Evolutionary conservation across 1,284 basidiomycete genomes (phyloP), one percentile per base, ranked within the genome.

Genomic region (Ustilago xerochloae): DNA sequence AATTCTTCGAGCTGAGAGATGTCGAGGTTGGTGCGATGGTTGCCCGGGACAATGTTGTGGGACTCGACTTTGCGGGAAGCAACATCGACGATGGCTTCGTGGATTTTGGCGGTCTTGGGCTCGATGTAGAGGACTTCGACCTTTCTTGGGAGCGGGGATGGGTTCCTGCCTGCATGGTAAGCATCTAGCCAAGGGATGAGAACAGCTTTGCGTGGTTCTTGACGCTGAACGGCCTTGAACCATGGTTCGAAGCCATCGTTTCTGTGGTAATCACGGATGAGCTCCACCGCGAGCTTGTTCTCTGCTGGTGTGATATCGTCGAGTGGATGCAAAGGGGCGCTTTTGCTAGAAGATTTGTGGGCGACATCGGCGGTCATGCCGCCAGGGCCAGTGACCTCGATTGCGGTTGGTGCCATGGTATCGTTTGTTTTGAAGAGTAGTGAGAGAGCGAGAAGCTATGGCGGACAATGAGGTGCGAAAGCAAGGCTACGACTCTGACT

Each of bases 181-280:
- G 64, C 65, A 26, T 74, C 71, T n/a, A 74, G 50, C 61, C 65
- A 70, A 12, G 62, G 67, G 4, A 61, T 45, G 16, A 74, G 54
- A 13, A 64, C 18, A 3, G 59, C 56, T 30, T 74, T 74, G 48
- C 56, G 64, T 18, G 71, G 71, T 33, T 74, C 71, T 29, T 61
- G 58, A 13, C 55, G 57, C 52, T 74, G 71, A 6, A 70, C 54
- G 16, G 46, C 28, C 45, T 74, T 70, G 66, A 74, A 74, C 71
- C 71, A 74, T 4, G 56, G 65, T 24, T 68, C 45, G 30, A 57
- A 53, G 13, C 61, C 61, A 20, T 63, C 61, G 24, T 56, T 46
- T 2, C 48, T 36, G 35, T 62, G 52, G 2, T 51, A 28, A 4
- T 33, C 45, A 18, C 64, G 59, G 18, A 74, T 39, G 20, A 61